Evolutionary conservation across 108 stramenopile species (phyloP), one percentile per base, ranked within the genome.

Genomic region (Pseudonitzschia delicatissima): DNA sequence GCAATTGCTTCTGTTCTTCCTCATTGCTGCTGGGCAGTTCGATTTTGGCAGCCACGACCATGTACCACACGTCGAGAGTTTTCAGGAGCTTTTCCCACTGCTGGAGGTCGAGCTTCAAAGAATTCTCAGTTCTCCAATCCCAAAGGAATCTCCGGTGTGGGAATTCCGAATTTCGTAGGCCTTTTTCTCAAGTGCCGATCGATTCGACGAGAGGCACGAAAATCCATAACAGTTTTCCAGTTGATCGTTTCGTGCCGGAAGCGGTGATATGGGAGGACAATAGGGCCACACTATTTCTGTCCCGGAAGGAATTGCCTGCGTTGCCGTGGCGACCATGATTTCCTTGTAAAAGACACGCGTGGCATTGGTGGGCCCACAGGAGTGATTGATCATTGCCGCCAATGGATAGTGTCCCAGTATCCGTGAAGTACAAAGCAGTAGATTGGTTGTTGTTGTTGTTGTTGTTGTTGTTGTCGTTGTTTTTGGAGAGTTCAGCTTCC

Each of bases 351-450:
- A 93, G 21, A 86, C 77, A 21, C 86, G 62, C 11, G 87, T 78
- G 17, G 92, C 88, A 72, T 90, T 93, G 6, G 84, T 69, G 6
- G 40, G 34, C 4, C 45, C 45, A 68, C 92, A 93, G 1, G 87
- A 85, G 66, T 93, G 92, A 79, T 93, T 93, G 44, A 90, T 81
- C 82, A 88, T 88, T 58, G 88, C 92, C 18, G 87, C 85, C 31
- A 90, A 74, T n/a, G 92, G 88, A 64, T 84, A 90, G 6, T 87
- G 36, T 0, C 87, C 92, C 62, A 93, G 57, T 6, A 90, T 67
- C 9, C 82, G 83, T 64, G 61, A n/a, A 62, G 74, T 61, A 45
- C 29, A 60, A 49, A 5, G 21, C 4, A 37, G 17, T 45, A 4
- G 8, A 25, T n/a, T 26, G 20, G 27, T 53, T 53, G 52, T 21